Percentiles rank a stretch among this genome's conserved stretches.
Evolutionary conservation across 1,284 basidiomycete genomes (phyloP).

Genomic region (Apiotrichum gamsii): DNA sequence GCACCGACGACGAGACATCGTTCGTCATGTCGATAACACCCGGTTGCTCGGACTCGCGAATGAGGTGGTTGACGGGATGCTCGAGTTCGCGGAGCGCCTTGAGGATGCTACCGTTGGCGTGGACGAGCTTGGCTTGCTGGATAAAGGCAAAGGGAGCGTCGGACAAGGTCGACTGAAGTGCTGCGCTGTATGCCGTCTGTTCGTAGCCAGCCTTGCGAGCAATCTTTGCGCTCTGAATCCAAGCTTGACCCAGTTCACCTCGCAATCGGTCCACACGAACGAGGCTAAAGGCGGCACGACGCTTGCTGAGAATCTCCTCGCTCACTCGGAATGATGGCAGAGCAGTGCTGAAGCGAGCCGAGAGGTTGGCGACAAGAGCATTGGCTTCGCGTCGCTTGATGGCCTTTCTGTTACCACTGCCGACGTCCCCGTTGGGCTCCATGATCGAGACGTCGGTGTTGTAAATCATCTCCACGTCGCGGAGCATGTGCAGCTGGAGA

Average conservation of each 20-base stretch:
- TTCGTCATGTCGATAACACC: conserved; percentile 55
- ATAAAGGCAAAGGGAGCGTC: conserved; percentile 76
- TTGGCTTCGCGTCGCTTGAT: conserved; percentile 8
- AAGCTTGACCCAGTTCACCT: conserved; percentile 69
- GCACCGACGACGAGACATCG: conserved; percentile 24
- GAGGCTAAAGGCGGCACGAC: conserved; percentile 72
- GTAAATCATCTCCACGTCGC: conserved; percentile 79
- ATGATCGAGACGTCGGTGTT: conserved; percentile 34
- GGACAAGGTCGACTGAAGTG: conserved; percentile 79
- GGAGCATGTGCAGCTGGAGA: conserved; percentile 77
- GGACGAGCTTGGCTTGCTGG: conserved; percentile 83
- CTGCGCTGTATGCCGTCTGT: conserved; percentile 95
- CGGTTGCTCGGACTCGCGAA: background rate
- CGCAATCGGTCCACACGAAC: conserved; percentile 34
- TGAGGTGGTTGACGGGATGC: conserved; percentile 7
- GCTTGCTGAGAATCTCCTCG: conserved; percentile 84
- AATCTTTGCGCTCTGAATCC: conserved; percentile 90
- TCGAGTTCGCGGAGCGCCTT: conserved; percentile 78
- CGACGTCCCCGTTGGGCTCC: background rate
- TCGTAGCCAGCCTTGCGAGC: conserved; percentile 90
- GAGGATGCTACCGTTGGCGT: conserved; percentile 71
- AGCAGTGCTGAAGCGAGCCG: conserved; percentile 49
- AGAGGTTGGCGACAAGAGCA: conserved; percentile 25
- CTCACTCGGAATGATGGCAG: conserved; percentile 87
- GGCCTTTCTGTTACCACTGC: conserved; percentile 7